A percentile compares a stretch with the other conserved stretches of the same genome.
These are phyloP conservation scores for Cerrena zonata DNA, from an alignment of 1,284 basidiomycete genomes.

Conservation along the genomic window DNA sequence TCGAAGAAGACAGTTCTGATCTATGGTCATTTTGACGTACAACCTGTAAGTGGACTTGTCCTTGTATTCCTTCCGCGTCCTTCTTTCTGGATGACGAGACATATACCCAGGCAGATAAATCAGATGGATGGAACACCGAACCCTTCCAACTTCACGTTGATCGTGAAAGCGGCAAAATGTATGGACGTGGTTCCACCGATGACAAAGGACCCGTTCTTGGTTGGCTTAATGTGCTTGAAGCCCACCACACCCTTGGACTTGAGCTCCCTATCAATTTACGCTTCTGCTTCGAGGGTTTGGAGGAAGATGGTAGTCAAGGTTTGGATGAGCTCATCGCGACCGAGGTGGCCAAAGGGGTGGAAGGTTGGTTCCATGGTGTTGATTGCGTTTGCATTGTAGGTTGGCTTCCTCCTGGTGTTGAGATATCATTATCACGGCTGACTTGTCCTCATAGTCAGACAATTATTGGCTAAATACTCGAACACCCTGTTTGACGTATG, in stretches of 20 bases:
- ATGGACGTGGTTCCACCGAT: slow-evolving; percentile 82
- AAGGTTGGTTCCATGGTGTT: slow-evolving; percentile 77
- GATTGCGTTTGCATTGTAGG: slow-evolving; percentile 89
- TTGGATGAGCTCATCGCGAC: slow-evolving; percentile 79
- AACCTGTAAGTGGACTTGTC: slow-evolving; percentile 4
- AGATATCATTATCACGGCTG: not conserved
- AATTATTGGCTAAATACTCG: slow-evolving; percentile 83
- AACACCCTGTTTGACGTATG: slow-evolving; percentile 72
- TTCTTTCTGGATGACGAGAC: too few relatives aligned
- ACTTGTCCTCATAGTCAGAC: slow-evolving; percentile 53
- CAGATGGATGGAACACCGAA: slow-evolving; percentile 72
- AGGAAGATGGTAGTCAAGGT: slow-evolving; percentile 87
- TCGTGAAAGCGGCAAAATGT: slow-evolving; percentile 55
- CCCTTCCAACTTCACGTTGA: slow-evolving; percentile 77
- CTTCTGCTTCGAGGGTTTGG: slow-evolving; percentile 95
- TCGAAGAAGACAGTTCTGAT: slow-evolving; percentile 88
- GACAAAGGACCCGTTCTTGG: slow-evolving; percentile 87
- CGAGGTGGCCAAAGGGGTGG: slow-evolving; percentile 60
- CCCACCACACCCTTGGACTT: slow-evolving; percentile 64
- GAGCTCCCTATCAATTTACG: slow-evolving; percentile 89
- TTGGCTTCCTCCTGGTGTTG: slow-evolving; percentile 5
- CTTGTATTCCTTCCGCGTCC: not conserved
- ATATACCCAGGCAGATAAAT: not conserved
- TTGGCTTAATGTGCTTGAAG: slow-evolving; percentile 89
- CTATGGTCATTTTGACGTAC: slow-evolving; percentile 85